Conservation (phyloP, 352 stramenopile genomes). For the Phytophthora fragariaefolia region DNA sequence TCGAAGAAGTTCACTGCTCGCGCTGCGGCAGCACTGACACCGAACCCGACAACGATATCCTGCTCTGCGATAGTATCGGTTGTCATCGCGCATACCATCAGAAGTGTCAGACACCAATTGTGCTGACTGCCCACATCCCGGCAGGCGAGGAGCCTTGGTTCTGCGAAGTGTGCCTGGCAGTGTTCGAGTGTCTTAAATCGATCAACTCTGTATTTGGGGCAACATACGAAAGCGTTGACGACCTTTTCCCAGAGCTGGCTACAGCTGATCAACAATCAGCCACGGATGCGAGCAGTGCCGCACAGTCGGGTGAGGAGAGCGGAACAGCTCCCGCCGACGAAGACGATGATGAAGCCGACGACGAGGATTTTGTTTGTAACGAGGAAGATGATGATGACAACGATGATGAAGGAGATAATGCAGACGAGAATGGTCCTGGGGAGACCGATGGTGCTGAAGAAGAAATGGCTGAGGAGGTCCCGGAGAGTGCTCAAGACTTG, state of each 20-base stretch:
- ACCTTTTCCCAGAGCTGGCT: constrained; percentile 59
- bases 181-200: constrained; percentile 82
- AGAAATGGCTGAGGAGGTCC: constrained; percentile 37
- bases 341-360: constrained; percentile 60
- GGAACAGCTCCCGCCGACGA: constrained; percentile 20
- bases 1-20: constrained; percentile 80
- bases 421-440: constrained; percentile 12
- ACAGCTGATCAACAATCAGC: constrained; percentile 39
- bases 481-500: constrained; percentile 52
- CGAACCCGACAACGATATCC: constrained; percentile 79
- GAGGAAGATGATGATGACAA: constrained; percentile 40
- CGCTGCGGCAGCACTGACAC: constrained; percentile 72
- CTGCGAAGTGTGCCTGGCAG: constrained; percentile 75
- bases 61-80: constrained; percentile 78
- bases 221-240: constrained; percentile 64
- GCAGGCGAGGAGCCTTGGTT: constrained; percentile 78
- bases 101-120: constrained; percentile 65
- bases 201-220: constrained; percentile 84
- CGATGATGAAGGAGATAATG: constrained; percentile 21
- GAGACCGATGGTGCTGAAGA: constrained; percentile 21
- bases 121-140: constrained; percentile 71
- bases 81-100: constrained; percentile 87
- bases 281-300: constrained; percentile 20
- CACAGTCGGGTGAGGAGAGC: constrained; percentile 32
- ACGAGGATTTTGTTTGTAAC: constrained; percentile 55